Evolutionary conservation across 139 green algal genomes (phyloP), one percentile per base, ranked within the genome.

Genomic region (Penium margaritaceum): DNA sequence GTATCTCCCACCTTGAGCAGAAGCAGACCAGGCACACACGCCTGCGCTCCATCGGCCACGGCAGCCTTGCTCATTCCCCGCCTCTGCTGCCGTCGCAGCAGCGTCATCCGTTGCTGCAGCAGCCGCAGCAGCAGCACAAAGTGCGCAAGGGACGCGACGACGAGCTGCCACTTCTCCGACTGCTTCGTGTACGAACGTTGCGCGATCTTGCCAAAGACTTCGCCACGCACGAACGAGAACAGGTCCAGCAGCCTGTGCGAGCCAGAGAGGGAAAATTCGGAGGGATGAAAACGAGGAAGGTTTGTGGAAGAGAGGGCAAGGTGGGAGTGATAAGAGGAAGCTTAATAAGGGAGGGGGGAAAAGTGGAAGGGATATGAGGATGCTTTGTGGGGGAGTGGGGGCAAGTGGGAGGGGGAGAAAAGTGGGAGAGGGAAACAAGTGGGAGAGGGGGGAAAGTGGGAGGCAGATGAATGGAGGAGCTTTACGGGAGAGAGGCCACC

Each of bases 131-230:
- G 21, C 33, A 63, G 34, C 12, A 78, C 29, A 29, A 80, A 80
- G 63, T 78, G 73, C 19, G 34, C 43, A 29, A 80, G 73, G 15
- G 63, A 41, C 17, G 73, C 66, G 14, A 80, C 36, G 17, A 55
- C 29, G 14, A 80, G 29, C 17, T 46, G 21, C 73, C 73, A 80
- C 65, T 78, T 80, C 65, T 80, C 43, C 3, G 32, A 38, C 7
- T 29, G 15, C 24, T 69, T 12, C 3, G 35, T 36, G 29, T 80
- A 80, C 21, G 33, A 36, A 6, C 73, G 46, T 29, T 77, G 73
- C 29, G 63, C 34, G 43, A 78, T 78, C 12, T 27, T 27, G 14
- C 17, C 19, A 46, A 80, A 80, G 32, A 80, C 73, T 35, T 77
- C 21, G 58, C 71, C 68, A 0, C 33, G 39, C 41, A 80, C 64